Conservation (phyloP, 1,284 basidiomycete species). For the Amylostereum areolatum region DNA sequence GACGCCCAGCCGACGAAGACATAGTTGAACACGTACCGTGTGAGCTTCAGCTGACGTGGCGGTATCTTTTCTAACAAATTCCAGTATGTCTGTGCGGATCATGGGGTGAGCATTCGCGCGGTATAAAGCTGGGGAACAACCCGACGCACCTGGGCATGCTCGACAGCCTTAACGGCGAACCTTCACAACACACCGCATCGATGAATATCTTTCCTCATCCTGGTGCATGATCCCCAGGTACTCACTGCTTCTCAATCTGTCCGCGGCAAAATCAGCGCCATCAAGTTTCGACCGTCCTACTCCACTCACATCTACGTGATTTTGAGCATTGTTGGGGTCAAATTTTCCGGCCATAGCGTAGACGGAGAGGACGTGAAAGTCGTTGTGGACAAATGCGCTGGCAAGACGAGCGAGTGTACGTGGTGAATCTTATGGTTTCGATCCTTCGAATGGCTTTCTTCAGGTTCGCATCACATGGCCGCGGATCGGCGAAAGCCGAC, state of each 20-base stretch:
- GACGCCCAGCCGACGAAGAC: not conserved
- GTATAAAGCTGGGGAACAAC: not conserved
- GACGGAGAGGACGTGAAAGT: not conserved
- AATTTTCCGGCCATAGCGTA: constrained; percentile 52
- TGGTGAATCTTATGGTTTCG: not conserved
- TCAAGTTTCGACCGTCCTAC: not conserved
- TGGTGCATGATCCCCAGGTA: constrained; percentile 14
- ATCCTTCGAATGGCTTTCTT: not conserved
- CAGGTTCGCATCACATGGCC: not conserved
- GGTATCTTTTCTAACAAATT: constrained; percentile 83
- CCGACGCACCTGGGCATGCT: constrained; percentile 79
- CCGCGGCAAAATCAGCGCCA: constrained; percentile 1
- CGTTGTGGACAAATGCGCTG: not conserved
- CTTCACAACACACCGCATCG: constrained; percentile 27
- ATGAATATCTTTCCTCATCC: constrained; percentile 5
- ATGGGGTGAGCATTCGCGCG: not conserved
- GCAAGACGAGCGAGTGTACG: not conserved
- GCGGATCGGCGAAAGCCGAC: not conserved
- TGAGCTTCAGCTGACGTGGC: constrained; percentile 74
- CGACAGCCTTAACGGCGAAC: constrained; percentile 95
- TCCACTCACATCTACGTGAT: constrained; percentile 70
- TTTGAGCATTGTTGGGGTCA: constrained; percentile 83
- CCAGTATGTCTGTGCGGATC: constrained; percentile 81
- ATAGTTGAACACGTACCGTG: constrained; percentile 50
- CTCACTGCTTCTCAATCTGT: constrained; percentile 94